Percentiles rank a stretch among this genome's conserved stretches.
Evolutionary conservation across 2,329 filamentous ascomycete genomes (phyloP).

Genomic region (Rhynchosporium secalis): DNA sequence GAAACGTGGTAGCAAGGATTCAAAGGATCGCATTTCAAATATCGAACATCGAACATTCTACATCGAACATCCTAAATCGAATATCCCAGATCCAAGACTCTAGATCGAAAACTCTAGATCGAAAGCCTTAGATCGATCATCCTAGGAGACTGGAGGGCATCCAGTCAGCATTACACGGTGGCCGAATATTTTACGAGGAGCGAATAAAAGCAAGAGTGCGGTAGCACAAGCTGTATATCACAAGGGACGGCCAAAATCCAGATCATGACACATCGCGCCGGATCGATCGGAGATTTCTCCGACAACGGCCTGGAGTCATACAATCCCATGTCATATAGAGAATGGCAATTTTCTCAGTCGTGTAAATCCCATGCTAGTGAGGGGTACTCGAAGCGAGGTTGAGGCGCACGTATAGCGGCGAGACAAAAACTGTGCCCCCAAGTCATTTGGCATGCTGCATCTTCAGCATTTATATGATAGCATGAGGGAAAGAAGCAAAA

Average conservation of each 20-base stretch:
- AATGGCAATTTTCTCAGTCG: not conserved
- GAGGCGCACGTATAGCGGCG: not conserved
- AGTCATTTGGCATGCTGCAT: not conserved
- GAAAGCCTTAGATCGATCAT: no score
- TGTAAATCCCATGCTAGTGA: not conserved
- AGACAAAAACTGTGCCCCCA: not conserved
- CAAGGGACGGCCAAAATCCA: constrained; percentile 14
- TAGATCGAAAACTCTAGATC: no score
- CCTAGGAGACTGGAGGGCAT: constrained; percentile 13
- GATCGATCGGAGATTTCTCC: not conserved
- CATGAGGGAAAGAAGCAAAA: not conserved
- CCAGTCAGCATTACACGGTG: constrained; percentile 3
- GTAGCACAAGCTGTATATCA: constrained; percentile 23
- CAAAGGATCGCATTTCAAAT: not conserved
- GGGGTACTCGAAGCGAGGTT: not conserved
- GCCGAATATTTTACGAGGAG: not conserved
- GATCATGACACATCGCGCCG: constrained; percentile 11
- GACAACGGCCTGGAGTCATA: not conserved
- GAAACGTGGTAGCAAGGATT: constrained; percentile 18
- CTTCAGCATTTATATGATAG: not conserved
- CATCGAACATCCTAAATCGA: no score
- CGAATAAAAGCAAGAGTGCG: constrained; percentile 16
- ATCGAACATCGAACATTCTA: no score
- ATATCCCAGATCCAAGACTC: no score
- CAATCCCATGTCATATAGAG: not conserved